Base-by-base conservation (phyloP, 352 stramenopile genomes). In the Hyaloperonospora arabidopsidis region DNA sequence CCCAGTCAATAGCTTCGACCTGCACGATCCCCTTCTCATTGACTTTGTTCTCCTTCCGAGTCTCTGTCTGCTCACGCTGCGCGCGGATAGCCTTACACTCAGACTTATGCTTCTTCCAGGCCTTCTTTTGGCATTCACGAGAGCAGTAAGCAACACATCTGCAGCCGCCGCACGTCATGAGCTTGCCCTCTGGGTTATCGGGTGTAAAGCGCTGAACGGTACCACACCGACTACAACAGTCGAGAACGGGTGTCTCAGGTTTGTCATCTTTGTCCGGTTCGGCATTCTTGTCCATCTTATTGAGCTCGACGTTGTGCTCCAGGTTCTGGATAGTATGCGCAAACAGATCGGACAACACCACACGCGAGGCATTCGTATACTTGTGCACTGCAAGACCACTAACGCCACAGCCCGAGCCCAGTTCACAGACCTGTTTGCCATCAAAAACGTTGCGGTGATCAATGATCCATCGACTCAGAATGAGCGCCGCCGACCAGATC, bases 331-430 rank as follows among this genome's bases (percentile, higher is more conserved):
- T 76, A 6, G 82, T 93, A 59, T 88, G 79, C 18, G 82, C 65
- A 32, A 92, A 93, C 34, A 92, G 62, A 57, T 95, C 84, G 23
- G 84, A 90, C n/a, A 95, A 58, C 32, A 95, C 78, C 18, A 95
- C 73, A 15, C 77, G 70, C 2, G 63, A 58, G n/a, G 84, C 78
- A 38, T 77, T 75, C 22, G 82, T 92, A 61, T 89, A 93, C 53
- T 89, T 67, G 52, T 84, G 79, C 8, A 78, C 74, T 12, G 84
- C 81, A 28, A 95, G 57, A 18, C 84, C 84, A 36, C 79, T 88
- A 36, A 95, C 79, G n/a, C 84, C 84, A 34, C 82, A 93, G 29
- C 84, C 84, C 8, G 84, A 86, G 35, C 84, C 84, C 1, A 95
- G 61, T 52, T 95, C 84, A 25, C 80, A 93, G 11, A 95, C 82